Percentiles rank a stretch among this genome's conserved stretches.
Evolutionary conservation across 139 green algal species (phyloP).

Genomic region (Chlorella sp.): DNA sequence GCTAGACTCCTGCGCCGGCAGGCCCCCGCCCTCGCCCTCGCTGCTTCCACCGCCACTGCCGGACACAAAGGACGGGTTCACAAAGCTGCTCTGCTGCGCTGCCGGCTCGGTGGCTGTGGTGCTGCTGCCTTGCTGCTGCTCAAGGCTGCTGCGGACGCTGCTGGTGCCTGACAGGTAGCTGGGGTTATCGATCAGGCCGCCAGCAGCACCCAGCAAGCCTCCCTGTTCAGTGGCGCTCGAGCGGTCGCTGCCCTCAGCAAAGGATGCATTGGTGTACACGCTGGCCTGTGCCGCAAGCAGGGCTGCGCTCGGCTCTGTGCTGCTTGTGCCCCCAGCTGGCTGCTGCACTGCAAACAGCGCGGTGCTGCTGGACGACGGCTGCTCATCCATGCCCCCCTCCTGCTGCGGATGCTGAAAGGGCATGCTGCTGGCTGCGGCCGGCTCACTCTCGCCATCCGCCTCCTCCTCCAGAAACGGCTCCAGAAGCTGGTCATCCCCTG

Average conservation of each 20-base stretch:
- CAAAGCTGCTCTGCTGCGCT: neutral
- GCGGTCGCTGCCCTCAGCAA: neutral
- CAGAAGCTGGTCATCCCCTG: neutral
- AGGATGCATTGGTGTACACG: neutral
- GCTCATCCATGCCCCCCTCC: no score
- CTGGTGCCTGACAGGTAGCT: neutral
- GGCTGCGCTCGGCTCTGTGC: neutral
- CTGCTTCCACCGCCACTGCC: neutral
- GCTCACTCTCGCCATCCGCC: neutral
- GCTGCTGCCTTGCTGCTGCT: neutral
- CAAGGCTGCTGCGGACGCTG: neutral
- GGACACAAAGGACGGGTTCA: neutral
- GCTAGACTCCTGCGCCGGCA: neutral
- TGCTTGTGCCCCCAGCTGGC: neutral
- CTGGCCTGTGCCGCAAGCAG: no score
- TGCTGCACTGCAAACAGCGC: neutral
- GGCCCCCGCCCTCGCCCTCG: neutral
- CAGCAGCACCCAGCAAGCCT: neutral
- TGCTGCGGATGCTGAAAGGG: no score
- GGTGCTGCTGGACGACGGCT: no score
- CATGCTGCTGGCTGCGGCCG: no score
- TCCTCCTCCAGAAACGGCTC: neutral
- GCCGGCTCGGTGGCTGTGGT: neutral
- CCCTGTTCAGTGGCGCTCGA: neutral
- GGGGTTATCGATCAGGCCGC: neutral